Evolutionary conservation across 1,139 yeast species (phyloP).

Genomic region (Nakaseomyces kungkrabaensis): DNA sequence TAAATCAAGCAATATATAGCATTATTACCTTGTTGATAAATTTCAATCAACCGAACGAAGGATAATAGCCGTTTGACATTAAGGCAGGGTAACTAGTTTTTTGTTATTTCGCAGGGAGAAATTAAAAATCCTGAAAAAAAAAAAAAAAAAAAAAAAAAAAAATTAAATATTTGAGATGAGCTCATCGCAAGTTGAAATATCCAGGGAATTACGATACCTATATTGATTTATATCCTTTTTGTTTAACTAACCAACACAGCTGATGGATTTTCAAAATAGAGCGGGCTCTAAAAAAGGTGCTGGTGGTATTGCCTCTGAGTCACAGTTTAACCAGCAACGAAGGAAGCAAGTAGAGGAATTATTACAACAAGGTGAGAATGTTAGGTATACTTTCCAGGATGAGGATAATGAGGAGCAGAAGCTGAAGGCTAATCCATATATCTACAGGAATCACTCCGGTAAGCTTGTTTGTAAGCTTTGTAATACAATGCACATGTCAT

Average conservation of each 20-base stretch:
- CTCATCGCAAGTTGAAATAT: background rate
- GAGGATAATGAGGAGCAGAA: slow-evolving; percentile 9
- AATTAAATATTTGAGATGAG: background rate
- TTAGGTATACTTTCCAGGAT: slow-evolving; percentile 44
- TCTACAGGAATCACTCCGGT: slow-evolving; percentile 53
- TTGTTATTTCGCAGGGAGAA: background rate
- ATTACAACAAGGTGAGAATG: slow-evolving; percentile 29
- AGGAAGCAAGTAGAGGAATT: slow-evolving; percentile 47
- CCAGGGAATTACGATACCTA: no score
- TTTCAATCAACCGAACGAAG: background rate
- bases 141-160: no score
- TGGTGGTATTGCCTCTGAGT: slow-evolving; percentile 56
- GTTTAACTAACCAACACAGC: background rate
- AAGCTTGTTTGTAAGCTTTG: slow-evolving; percentile 56
- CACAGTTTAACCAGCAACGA: slow-evolving; percentile 49
- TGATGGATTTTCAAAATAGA: slow-evolving; percentile 38
- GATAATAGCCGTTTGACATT: background rate
- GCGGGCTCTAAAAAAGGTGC: slow-evolving; percentile 41
- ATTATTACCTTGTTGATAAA: no score
- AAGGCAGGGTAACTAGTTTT: no score
- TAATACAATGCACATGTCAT: slow-evolving; percentile 49
- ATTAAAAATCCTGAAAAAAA: no score
- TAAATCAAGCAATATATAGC: no score
- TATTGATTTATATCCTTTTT: no score
- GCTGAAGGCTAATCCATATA: slow-evolving; percentile 46